phyloP scores from a whole-genome alignment of 2,329 filamentous ascomycete genomes.

The Gremmenia infestans region DNA sequence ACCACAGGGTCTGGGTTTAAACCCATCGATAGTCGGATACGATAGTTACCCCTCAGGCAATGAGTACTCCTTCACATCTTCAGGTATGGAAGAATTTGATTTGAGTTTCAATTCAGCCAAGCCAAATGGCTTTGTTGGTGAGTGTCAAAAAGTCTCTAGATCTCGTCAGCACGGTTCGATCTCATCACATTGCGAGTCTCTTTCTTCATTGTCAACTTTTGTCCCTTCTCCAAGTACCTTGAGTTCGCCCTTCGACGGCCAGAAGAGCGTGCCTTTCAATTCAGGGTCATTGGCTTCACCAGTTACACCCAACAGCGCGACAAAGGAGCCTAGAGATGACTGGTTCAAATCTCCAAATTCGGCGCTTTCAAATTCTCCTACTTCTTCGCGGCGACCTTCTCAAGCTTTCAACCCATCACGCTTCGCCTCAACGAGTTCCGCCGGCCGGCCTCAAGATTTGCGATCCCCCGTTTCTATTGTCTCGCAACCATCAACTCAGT shows the following conservation, averaged over 20 bases:
- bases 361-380: conserved; percentile 31
- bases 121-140: conserved; percentile 40
- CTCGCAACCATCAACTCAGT: conserved; percentile 15
- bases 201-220: conserved; percentile 27
- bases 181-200: conserved; percentile 20
- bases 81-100: conserved; percentile 34
- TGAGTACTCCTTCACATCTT: conserved; percentile 27
- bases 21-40: conserved; percentile 30
- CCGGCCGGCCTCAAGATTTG: conserved; percentile 19
- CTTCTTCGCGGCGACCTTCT: conserved; percentile 23
- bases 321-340: conserved; percentile 17
- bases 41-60: conserved; percentile 24
- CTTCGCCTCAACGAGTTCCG: conserved; percentile 20
- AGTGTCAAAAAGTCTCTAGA: conserved; percentile 36
- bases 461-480: conserved; percentile 21
- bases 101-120: conserved; percentile 36
- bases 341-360: conserved; percentile 35
- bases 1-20: conserved; percentile 25
- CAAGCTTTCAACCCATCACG: conserved; percentile 20
- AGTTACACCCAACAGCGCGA: conserved; percentile 23
- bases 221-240: conserved; percentile 22
- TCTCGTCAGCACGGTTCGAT: conserved; percentile 29
- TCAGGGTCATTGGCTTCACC: conserved; percentile 26
- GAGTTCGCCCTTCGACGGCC: conserved; percentile 4
- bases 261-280: not conserved